Evolutionary conservation across 495 filamentous ascomycete genomes (phyloP).

Genomic region (Aspergillus baeticus): DNA sequence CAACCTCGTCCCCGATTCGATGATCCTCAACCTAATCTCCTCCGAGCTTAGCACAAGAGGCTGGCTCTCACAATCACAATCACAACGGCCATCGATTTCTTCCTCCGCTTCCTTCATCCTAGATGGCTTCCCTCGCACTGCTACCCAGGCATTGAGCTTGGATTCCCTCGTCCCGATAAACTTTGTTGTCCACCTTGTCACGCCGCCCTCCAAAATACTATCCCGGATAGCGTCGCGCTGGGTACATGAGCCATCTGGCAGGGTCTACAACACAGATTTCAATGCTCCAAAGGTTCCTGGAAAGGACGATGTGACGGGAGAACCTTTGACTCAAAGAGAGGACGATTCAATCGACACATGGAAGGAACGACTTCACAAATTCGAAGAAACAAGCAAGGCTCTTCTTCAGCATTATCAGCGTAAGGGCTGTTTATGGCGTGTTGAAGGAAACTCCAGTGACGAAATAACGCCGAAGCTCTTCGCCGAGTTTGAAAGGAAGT

Average conservation of each 20-base stretch:
- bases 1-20: slow-evolving; percentile 78
- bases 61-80: slow-evolving; percentile 60
- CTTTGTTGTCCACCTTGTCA: slow-evolving; percentile 65
- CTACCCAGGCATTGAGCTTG: slow-evolving; percentile 70
- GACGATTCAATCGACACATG: slow-evolving; percentile 90
- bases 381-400: slow-evolving; percentile 81
- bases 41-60: slow-evolving; percentile 79
- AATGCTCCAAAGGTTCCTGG: slow-evolving; percentile 79
- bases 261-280: slow-evolving; percentile 93
- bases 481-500: slow-evolving; percentile 74
- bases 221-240: slow-evolving; percentile 86
- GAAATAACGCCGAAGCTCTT: slow-evolving; percentile 89
- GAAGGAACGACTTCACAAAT: slow-evolving; percentile 72
- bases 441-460: slow-evolving; percentile 83
- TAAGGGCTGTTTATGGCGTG: slow-evolving; percentile 83
- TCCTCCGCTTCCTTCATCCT: slow-evolving; percentile 88
- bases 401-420: slow-evolving; percentile 85
- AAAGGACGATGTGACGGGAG: slow-evolving; percentile 88
- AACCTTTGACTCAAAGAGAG: slow-evolving; percentile 73
- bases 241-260: slow-evolving; percentile 89
- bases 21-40: slow-evolving; percentile 89
- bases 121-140: slow-evolving; percentile 93
- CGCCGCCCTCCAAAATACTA: slow-evolving; percentile 69
- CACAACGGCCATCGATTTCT: slow-evolving; percentile 53
- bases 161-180: slow-evolving; percentile 86